Base-by-base conservation (phyloP, 2,329 filamentous ascomycete genomes). In the Hortaea sp. region DNA sequence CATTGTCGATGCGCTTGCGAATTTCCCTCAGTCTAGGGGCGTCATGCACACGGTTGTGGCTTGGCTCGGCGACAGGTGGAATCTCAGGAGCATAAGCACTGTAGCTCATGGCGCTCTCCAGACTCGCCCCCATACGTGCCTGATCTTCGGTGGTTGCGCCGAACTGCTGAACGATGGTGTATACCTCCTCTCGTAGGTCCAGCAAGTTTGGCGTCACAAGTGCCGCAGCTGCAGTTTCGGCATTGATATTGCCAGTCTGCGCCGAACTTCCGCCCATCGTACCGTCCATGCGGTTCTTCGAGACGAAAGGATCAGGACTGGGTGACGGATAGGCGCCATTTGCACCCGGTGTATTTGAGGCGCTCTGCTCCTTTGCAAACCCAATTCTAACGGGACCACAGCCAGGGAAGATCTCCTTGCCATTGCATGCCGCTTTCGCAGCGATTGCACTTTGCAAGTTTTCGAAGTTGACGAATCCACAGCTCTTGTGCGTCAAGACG, bases 381-480 rank as follows among this genome's bases (percentile, higher is more conserved):
- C 94, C 94, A 64, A 98, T 97, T 44, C 90, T 79, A 48, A 97
- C 87, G 11, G 90, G 88, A 1, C 92, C 92, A 48, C 89, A 89
- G 46, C 92, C 92, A 6, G 92, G 92, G 72, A 98, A 98, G 50
- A 98, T 95, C 66, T 98, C 92, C 67, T 95, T 95, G 59, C 88
- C 88, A 60, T 97, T 97, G 68, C 95, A 82, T 62, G 82, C 77
- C 10, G 81, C 81, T 65, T 90, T 94, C 11, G 92, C 92, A 49
- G 87, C 82, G 35, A 95, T 82, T 46, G 92, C 92, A 63, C 88
- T 94, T 54, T 97, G 89, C 29, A 92, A 70, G 49, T 80, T 83
- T 67, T 97, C 88, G 60, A 95, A 98, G 67, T 98, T 98, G 63
- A 98, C 90, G 58, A 98, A 98, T 3, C 90, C 92, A 63, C 92